phyloP scores from a whole-genome alignment of 2,329 filamentous ascomycete species.

The Diaporthe aspalathi region DNA sequence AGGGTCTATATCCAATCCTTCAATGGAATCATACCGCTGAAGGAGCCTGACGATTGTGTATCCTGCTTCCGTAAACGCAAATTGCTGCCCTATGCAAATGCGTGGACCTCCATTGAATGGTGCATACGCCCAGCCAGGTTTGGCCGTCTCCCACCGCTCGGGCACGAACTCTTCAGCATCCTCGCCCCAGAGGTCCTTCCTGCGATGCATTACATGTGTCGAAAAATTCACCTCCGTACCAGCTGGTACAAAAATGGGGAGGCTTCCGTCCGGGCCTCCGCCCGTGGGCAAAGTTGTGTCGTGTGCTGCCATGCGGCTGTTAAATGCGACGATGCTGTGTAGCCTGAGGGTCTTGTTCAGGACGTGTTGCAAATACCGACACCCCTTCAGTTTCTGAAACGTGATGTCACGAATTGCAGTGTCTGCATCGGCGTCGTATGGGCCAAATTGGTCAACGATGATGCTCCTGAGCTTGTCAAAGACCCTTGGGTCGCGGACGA shows the following conservation, averaged over 20 bases:
- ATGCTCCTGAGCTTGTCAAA: slow-evolving; percentile 44
- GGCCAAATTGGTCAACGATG: background rate
- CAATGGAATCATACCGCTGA: background rate
- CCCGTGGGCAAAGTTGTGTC: background rate
- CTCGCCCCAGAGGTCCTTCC: slow-evolving; percentile 17
- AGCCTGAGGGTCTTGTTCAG: slow-evolving; percentile 52
- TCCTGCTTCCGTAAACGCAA: slow-evolving; percentile 7
- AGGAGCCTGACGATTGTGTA: background rate
- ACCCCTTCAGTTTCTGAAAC: slow-evolving; percentile 54
- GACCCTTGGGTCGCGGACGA: slow-evolving; percentile 41
- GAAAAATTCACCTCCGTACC: slow-evolving; percentile 14
- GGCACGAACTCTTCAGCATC: background rate
- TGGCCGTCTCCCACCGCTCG: slow-evolving; percentile 1
- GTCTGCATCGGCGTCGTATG: slow-evolving; percentile 20
- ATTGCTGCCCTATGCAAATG: slow-evolving; percentile 1
- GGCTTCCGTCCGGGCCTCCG: background rate
- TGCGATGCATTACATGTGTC: slow-evolving; percentile 2
- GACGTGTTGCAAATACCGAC: slow-evolving; percentile 57
- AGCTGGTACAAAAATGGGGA: background rate
- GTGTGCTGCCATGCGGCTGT: slow-evolving; percentile 32
- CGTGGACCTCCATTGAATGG: slow-evolving; percentile 18
- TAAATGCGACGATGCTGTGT: slow-evolving; percentile 34
- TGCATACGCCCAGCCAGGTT: background rate
- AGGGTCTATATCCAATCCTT: background rate
- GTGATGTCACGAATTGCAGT: slow-evolving; percentile 45